phyloP scores from a whole-genome alignment of 495 filamentous ascomycete species.

The Immersiella caudata region DNA sequence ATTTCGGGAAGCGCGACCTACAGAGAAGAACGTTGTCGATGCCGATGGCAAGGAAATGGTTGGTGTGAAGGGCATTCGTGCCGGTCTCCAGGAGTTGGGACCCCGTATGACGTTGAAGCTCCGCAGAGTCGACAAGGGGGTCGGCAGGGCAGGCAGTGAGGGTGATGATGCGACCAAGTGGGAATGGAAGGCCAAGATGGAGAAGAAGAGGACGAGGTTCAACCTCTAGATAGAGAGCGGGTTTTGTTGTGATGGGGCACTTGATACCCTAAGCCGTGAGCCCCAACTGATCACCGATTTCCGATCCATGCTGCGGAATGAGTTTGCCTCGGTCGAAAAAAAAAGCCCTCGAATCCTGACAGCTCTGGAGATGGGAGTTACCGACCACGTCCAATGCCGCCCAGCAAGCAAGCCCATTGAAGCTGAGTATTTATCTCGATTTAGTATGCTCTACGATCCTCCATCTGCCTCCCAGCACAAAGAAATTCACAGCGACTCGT shows the following conservation, averaged over 20 bases:
- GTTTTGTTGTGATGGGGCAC: slow-evolving; percentile 2
- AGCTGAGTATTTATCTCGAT: too few species aligned
- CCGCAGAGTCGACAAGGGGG: slow-evolving; percentile 85
- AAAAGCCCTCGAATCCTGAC: background rate
- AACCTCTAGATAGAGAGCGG: slow-evolving; percentile 61
- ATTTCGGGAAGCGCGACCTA: slow-evolving; percentile 81
- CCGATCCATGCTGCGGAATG: background rate
- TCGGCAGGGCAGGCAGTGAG: slow-evolving; percentile 80
- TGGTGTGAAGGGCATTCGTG: slow-evolving; percentile 78
- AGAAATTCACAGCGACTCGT: too few species aligned
- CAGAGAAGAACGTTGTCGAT: slow-evolving; percentile 84
- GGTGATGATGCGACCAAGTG: slow-evolving; percentile 68
- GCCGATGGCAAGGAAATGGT: slow-evolving; percentile 85
- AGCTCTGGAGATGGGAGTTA: too few species aligned
- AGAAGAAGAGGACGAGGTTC: slow-evolving; percentile 91
- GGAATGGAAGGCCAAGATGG: slow-evolving; percentile 93
- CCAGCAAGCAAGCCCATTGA: too few species aligned
- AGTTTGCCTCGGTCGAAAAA: background rate
- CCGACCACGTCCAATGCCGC: too few species aligned
- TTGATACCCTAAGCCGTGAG: slow-evolving; percentile 19
- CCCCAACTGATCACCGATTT: background rate
- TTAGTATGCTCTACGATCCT: too few species aligned
- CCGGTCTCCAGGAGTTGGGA: slow-evolving; percentile 83
- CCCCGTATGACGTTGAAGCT: slow-evolving; percentile 84
- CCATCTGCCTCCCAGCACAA: too few species aligned